Conservation (phyloP, 2,329 filamentous ascomycete species). For the Colletotrichum gigasporum region DNA sequence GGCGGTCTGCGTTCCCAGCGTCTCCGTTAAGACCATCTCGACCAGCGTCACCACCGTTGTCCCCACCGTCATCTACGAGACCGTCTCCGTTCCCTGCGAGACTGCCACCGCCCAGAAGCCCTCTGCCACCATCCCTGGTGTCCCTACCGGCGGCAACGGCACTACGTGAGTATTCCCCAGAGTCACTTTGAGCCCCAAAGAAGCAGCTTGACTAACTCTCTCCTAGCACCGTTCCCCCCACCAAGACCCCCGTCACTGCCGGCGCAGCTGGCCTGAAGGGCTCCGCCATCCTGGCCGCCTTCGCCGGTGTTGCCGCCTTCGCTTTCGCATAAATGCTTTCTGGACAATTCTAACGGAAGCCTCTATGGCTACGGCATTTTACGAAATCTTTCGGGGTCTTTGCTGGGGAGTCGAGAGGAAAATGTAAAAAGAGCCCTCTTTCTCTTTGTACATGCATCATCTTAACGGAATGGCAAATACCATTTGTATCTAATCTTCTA, state of each 20-base stretch:
- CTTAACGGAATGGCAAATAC: conserved; percentile 37
- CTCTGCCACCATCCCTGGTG: conserved; percentile 35
- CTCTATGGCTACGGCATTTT: conserved; percentile 50
- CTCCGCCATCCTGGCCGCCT: conserved; percentile 64
- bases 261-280: conserved; percentile 63
- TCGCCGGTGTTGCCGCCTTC: conserved; percentile 63
- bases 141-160: conserved; percentile 35
- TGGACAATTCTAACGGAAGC: conserved; percentile 46
- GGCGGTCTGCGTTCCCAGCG: conserved; percentile 39
- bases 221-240: conserved; percentile 35
- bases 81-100: conserved; percentile 52
- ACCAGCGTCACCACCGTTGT: conserved; percentile 66
- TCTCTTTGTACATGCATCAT: conserved; percentile 35
- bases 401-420: conserved; percentile 25
- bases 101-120: conserved; percentile 42
- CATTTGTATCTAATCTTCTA: conserved; percentile 59
- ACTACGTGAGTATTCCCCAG: conserved; percentile 40
- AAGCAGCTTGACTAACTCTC: conserved; percentile 31
- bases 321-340: conserved; percentile 61
- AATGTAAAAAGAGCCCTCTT: conserved; percentile 44
- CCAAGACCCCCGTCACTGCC: conserved; percentile 53
- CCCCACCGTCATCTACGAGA: conserved; percentile 61
- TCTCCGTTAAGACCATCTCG: conserved; percentile 61
- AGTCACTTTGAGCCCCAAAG: neutral
- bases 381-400: conserved; percentile 43